phyloP scores from a whole-genome alignment of 2,329 filamentous ascomycete species.

The Phialophora macrospora region DNA sequence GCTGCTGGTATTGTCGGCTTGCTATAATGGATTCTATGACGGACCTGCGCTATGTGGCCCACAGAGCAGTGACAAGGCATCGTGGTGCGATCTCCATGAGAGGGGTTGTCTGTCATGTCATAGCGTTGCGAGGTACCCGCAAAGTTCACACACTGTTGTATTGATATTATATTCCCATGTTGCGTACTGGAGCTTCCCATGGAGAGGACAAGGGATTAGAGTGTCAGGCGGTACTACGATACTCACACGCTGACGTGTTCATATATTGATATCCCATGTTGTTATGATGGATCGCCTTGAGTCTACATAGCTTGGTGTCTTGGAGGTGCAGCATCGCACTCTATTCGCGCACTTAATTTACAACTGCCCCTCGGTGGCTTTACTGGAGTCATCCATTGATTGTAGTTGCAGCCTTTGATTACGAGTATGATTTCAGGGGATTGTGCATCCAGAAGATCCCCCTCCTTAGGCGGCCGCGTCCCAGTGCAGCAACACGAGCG shows the following conservation, averaged over 20 bases:
- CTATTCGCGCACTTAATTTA: background rate
- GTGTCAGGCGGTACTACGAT: background rate
- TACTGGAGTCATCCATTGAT: background rate
- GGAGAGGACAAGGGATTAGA: background rate
- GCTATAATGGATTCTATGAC: conserved; percentile 2
- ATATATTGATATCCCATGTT: conserved; percentile 1
- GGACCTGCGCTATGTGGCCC: background rate
- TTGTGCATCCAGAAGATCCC: too few relatives aligned
- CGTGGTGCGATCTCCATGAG: background rate
- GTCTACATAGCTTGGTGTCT: background rate
- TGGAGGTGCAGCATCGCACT: background rate
- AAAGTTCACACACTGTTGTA: background rate
- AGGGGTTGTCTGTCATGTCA: background rate
- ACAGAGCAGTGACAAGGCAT: background rate
- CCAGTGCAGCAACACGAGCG: too few relatives aligned
- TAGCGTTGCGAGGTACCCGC: background rate
- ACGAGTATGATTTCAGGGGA: too few relatives aligned
- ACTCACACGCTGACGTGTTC: background rate
- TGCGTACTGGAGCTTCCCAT: background rate
- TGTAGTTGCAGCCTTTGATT: too few relatives aligned
- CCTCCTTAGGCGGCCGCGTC: too few relatives aligned
- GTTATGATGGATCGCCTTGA: background rate
- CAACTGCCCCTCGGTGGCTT: background rate
- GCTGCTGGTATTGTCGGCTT: conserved; percentile 21
- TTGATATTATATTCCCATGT: background rate